These are phyloP conservation scores for Kwoniella sp. DNA, from an alignment of 768 basidiomycete species.

Conservation along the genomic window DNA sequence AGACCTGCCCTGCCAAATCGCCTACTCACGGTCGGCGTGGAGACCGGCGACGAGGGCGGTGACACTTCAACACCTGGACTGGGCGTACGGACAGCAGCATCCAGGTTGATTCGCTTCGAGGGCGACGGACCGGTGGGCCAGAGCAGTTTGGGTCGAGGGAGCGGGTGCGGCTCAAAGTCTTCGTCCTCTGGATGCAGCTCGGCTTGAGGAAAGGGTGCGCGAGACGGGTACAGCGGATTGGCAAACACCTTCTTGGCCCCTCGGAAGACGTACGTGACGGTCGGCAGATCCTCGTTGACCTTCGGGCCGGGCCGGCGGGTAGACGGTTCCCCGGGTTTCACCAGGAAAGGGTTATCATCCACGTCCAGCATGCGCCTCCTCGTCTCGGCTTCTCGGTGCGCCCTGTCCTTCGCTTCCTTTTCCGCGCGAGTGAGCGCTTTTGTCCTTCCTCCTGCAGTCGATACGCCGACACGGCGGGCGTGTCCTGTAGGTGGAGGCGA, in stretches of 20 bases:
- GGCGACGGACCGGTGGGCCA: constrained; percentile 30
- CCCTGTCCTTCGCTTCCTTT: not conserved
- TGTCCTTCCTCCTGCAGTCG: not conserved
- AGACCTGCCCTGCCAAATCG: constrained; percentile 2
- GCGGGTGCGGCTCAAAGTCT: constrained; percentile 36
- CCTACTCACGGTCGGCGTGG: constrained; percentile 8
- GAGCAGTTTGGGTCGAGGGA: constrained; percentile 34
- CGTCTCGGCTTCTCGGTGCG: constrained; percentile 3
- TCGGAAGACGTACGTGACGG: constrained; percentile 42
- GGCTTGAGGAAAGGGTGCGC: constrained; percentile 13
- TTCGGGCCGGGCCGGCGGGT: constrained; percentile 11
- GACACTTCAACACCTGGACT: constrained; percentile 8
- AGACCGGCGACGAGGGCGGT: constrained; percentile 13
- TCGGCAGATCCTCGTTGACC: constrained; percentile 22
- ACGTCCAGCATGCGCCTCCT: constrained; percentile 24
- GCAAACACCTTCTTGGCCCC: constrained; percentile 40
- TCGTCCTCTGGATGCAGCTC: constrained; percentile 27
- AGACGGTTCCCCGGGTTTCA: constrained; percentile 20
- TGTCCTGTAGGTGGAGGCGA: constrained; percentile 21
- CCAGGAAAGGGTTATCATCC: constrained; percentile 36
- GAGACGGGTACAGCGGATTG: constrained; percentile 29
- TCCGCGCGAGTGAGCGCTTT: not conserved
- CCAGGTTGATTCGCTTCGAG: not conserved
- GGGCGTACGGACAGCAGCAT: not conserved
- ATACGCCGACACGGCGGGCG: constrained; percentile 6